A percentile compares a stretch with the other conserved stretches of the same genome.
phyloP scores from a whole-genome alignment of 1,284 basidiomycete genomes.

The Ustilago trichophora region DNA sequence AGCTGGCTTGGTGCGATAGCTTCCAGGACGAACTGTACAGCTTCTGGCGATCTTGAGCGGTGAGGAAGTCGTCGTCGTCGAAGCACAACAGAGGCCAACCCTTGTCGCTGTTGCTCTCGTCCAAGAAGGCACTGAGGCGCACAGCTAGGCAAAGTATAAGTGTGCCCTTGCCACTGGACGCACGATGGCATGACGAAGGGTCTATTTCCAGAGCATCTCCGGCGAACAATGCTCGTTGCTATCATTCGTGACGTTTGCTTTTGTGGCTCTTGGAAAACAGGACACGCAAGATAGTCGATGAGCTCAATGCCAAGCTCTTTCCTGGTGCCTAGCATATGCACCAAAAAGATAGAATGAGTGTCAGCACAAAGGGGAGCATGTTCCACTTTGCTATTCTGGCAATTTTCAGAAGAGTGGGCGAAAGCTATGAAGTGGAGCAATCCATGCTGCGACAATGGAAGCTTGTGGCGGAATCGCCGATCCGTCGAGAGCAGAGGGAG shows the following conservation, averaged over 20 bases:
- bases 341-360: background rate
- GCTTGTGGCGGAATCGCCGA: too few relatives aligned
- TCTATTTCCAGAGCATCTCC: slow-evolving; percentile 57
- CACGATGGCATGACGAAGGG: slow-evolving; percentile 1
- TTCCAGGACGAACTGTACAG: slow-evolving; percentile 21
- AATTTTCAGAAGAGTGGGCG: too few relatives aligned
- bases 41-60: slow-evolving; percentile 55
- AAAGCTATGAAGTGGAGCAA: too few relatives aligned
- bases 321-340: slow-evolving; percentile 3
- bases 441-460: too few relatives aligned
- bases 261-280: too few relatives aligned
- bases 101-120: slow-evolving; percentile 6
- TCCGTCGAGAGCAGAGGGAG: too few relatives aligned
- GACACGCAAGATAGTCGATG: slow-evolving; percentile 20
- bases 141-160: slow-evolving; percentile 1
- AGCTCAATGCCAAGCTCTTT: slow-evolving; percentile 31
- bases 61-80: slow-evolving; percentile 73
- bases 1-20: slow-evolving; percentile 57
- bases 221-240: slow-evolving; percentile 70
- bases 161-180: slow-evolving; percentile 2
- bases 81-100: slow-evolving; percentile 73
- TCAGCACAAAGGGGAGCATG: too few relatives aligned
- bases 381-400: too few relatives aligned
- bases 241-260: too few relatives aligned
- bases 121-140: slow-evolving; percentile 6